These are phyloP conservation scores for Alternaria panax DNA, from an alignment of 2,329 filamentous ascomycete genomes.

Conservation along the genomic window DNA sequence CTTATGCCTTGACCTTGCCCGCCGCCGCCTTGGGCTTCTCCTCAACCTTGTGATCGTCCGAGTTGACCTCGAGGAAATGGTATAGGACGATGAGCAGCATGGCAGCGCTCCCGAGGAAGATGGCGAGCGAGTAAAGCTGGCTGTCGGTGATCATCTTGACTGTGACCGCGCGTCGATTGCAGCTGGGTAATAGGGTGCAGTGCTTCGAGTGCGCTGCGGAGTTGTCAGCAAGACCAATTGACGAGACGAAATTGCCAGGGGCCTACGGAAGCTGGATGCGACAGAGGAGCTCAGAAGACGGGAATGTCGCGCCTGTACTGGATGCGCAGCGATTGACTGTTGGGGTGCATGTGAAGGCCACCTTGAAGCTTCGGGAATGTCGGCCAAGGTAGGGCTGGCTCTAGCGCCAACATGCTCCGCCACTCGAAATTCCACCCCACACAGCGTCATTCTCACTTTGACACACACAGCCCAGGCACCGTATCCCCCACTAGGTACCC, in stretches of 20 bases:
- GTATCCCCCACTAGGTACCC: conserved; percentile 26
- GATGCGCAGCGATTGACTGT: conserved; percentile 12
- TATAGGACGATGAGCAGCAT: conserved; percentile 95
- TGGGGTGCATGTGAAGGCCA: conserved; percentile 29
- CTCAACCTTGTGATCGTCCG: conserved; percentile 59
- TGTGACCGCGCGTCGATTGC: conserved; percentile 38
- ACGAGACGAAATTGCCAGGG: neutral
- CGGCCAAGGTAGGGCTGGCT: conserved; percentile 23
- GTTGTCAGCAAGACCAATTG: conserved; percentile 21
- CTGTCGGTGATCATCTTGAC: conserved; percentile 90
- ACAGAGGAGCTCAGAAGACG: neutral
- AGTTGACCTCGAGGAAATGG: conserved; percentile 95
- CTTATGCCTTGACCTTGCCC: conserved; percentile 39
- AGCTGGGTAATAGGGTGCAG: conserved; percentile 16
- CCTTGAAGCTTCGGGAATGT: conserved; percentile 34
- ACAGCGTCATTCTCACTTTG: conserved; percentile 50
- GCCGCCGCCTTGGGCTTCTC: conserved; percentile 38
- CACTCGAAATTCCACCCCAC: conserved; percentile 37
- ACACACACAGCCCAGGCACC: conserved; percentile 28
- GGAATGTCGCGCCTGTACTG: conserved; percentile 13
- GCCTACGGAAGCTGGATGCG: conserved; percentile 10
- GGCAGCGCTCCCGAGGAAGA: conserved; percentile 87
- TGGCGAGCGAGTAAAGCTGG: conserved; percentile 87
- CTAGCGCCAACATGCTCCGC: conserved; percentile 24
- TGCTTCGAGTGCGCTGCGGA: conserved; percentile 22